Evolutionary conservation across 441 rosid genomes (phyloP).

Genomic region (Pelargonium citronellum): DNA sequence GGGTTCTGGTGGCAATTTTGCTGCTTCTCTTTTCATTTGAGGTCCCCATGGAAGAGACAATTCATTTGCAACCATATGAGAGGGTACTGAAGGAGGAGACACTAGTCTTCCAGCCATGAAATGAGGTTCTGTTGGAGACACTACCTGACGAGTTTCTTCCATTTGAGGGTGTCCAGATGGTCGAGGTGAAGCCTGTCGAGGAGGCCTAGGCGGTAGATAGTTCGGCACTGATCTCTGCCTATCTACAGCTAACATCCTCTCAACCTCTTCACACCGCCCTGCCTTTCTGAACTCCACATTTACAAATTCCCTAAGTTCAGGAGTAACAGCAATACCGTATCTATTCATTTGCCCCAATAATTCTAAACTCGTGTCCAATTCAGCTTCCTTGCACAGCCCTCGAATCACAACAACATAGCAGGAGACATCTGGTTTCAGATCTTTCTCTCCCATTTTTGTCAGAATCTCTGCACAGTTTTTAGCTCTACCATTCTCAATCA

Average conservation of each 20-base stretch:
- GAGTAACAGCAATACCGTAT: constrained; percentile 53
- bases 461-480: constrained; percentile 55
- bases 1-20: constrained; percentile 5
- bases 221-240: constrained; percentile 38
- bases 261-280: constrained; percentile 58
- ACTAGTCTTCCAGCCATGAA: too few relatives aligned
- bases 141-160: neutral
- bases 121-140: too few relatives aligned
- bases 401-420: constrained; percentile 71
- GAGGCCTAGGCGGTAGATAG: constrained; percentile 25
- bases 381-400: constrained; percentile 62
- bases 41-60: constrained; percentile 4
- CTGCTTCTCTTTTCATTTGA: neutral
- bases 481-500: constrained; percentile 66
- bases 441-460: constrained; percentile 81
- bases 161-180: constrained; percentile 6
- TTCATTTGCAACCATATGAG: too few relatives aligned
- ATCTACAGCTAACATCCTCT: constrained; percentile 43
- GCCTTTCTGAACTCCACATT: constrained; percentile 42
- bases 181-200: constrained; percentile 26
- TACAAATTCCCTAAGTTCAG: constrained; percentile 47
- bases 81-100: too few relatives aligned
- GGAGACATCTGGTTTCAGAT: constrained; percentile 76
- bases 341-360: constrained; percentile 61
- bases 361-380: constrained; percentile 48